These are phyloP conservation scores for Ascochyta koolunga DNA, from an alignment of 2,329 filamentous ascomycete species.

Conservation along the genomic window DNA sequence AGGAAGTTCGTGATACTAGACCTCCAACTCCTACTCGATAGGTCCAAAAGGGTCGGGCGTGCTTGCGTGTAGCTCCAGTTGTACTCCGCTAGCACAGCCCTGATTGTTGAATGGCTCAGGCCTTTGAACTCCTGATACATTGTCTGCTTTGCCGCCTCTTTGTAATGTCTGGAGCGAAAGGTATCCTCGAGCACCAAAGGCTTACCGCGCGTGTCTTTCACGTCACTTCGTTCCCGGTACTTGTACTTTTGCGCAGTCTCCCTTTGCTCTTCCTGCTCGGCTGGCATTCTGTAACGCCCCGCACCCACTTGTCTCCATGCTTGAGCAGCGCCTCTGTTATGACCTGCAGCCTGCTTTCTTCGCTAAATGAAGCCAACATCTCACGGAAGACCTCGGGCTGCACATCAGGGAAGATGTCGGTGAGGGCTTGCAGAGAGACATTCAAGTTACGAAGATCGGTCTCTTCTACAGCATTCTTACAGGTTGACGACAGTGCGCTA, in stretches of 20 bases:
- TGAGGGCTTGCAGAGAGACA: constrained; percentile 69
- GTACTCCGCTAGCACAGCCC: constrained; percentile 78
- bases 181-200: constrained; percentile 65
- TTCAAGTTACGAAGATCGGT: constrained; percentile 74
- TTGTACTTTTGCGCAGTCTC: constrained; percentile 40
- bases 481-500: constrained; percentile 3
- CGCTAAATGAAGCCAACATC: constrained; percentile 75
- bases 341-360: constrained; percentile 76
- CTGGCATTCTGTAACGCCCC: constrained; percentile 63
- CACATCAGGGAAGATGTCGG: constrained; percentile 78
- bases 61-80: constrained; percentile 80
- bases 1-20: constrained; percentile 76
- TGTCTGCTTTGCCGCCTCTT: constrained; percentile 69
- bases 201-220: constrained; percentile 39
- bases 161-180: constrained; percentile 72
- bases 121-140: constrained; percentile 78
- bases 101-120: constrained; percentile 73
- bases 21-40: constrained; percentile 78
- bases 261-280: constrained; percentile 44
- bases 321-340: constrained; percentile 79
- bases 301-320: constrained; percentile 71
- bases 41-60: constrained; percentile 69
- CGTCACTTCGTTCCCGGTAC: constrained; percentile 38
- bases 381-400: constrained; percentile 83
- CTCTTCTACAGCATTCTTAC: constrained; percentile 51